phyloP scores from a whole-genome alignment of 1,284 basidiomycete species.

The Trichosporon ovoides region DNA sequence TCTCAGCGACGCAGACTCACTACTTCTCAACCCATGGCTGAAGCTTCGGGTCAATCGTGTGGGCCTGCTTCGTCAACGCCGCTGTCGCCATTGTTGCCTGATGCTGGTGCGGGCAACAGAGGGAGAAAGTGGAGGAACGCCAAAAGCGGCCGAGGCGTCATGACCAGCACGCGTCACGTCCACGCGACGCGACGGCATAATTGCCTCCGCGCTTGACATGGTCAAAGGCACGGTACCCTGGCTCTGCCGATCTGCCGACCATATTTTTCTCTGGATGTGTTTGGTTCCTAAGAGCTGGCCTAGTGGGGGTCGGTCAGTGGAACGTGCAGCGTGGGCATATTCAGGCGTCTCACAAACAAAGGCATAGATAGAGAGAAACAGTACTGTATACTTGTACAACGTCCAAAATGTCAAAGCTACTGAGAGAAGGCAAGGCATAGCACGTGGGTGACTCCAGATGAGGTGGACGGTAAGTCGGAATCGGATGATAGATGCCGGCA shows the following conservation, averaged over 20 bases:
- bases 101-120: background rate
- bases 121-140: background rate
- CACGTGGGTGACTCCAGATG: no score
- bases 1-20: slow-evolving; percentile 50
- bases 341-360: background rate
- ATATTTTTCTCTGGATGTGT: no score
- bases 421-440: background rate
- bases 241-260: no score
- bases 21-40: slow-evolving; percentile 99
- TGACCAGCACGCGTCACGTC: slow-evolving; percentile 14
- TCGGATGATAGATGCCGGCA: no score
- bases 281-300: no score
- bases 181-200: background rate
- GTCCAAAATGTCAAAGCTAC: background rate
- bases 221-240: no score
- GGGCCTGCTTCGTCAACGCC: slow-evolving; percentile 3
- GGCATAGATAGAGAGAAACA: background rate
- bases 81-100: slow-evolving; percentile 10
- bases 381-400: slow-evolving; percentile 6
- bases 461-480: no score
- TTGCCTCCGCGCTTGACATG: background rate
- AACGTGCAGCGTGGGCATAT: background rate
- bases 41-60: slow-evolving; percentile 55
- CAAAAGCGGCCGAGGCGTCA: slow-evolving; percentile 10
- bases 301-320: no score